Evolutionary conservation across 2,329 filamentous ascomycete genomes (phyloP), one percentile per base, ranked within the genome.

Genomic region (Domatiomyces globalis): DNA sequence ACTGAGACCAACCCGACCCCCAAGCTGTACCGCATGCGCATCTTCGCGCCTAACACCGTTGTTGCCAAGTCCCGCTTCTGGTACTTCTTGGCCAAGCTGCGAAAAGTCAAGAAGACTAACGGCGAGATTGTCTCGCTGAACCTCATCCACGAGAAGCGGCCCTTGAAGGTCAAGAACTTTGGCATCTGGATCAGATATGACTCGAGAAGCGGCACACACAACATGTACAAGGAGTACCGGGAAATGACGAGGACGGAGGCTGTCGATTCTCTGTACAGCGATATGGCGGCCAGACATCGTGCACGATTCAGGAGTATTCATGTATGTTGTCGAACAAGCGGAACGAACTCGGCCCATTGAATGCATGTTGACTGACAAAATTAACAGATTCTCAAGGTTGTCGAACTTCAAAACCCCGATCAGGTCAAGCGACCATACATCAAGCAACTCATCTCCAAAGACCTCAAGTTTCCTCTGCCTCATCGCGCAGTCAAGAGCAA

Each of bases 221-320:
- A 98, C 85, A 98, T 98, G 92, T 98, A 98, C 87, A 96, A 96
- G 84, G 92, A 98, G 84, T 96, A 95, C 85, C 87, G 92, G 72
- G 92, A 96, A 81, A 86, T 96, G 81, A 90, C 86, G 71, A 82
- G 92, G 75, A 86, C 84, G 69, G 90, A 92, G 64, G 92, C 92
- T 63, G 90, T 96, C 68, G 86, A 96, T 77, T 77, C 90, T 64
- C 83, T 98, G 71, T 98, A 98, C 85, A 86, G 92, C 76, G 92
- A 98, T 79, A 96, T 98, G 92, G 88, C 92, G 65, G 90, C 94
- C 73, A 87, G 92, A 73, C 92, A 98, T 83, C 88, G 87, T 71
- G 84, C 92, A 69, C 87, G 92, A 69, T 98, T 98, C 81, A 83
- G 92, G 76, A 94, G 87, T 65, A 92, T 98, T 73, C 89, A 95